A percentile compares a stretch with the other conserved stretches of the same genome.
Evolutionary conservation across 2,329 filamentous ascomycete genomes (phyloP).

Genomic region (Cladosporium sp.): DNA sequence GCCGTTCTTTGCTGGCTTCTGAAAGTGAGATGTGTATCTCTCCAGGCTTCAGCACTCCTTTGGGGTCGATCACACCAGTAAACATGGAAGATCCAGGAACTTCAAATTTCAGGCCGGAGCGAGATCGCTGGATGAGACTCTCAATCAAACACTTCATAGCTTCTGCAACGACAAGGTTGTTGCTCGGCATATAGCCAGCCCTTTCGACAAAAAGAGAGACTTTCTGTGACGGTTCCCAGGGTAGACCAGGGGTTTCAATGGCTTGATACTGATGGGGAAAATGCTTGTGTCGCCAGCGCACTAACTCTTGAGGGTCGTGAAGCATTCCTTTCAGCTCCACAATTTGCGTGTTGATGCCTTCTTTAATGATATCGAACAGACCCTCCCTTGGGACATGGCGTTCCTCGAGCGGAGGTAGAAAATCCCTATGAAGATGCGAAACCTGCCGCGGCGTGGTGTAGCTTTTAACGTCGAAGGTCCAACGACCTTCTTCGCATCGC

Average conservation of each 20-base stretch:
- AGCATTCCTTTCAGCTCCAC: slow-evolving; percentile 51
- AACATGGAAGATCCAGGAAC: no score
- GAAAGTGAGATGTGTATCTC: slow-evolving; percentile 65
- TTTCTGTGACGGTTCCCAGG: neutral
- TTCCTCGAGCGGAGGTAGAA: slow-evolving; percentile 64
- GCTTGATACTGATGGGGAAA: no score
- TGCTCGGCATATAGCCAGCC: neutral
- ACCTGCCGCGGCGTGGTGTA: slow-evolving; percentile 36
- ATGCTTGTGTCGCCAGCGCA: neutral
- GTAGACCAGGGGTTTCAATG: neutral
- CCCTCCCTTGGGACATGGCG: slow-evolving; percentile 46
- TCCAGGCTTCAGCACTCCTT: slow-evolving; percentile 54
- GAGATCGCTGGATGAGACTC: neutral
- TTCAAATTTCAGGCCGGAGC: slow-evolving; percentile 40
- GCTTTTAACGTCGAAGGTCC: slow-evolving; percentile 53
- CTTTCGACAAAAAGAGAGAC: neutral
- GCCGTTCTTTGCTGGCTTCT: no score
- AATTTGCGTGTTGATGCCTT: slow-evolving; percentile 51
- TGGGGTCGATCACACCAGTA: slow-evolving; percentile 68
- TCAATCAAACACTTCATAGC: neutral
- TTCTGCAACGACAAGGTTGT: neutral
- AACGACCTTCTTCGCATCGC: neutral
- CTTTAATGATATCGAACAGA: slow-evolving; percentile 48
- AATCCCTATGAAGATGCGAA: slow-evolving; percentile 8
- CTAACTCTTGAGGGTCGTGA: slow-evolving; percentile 47